Evolutionary conservation across 768 basidiomycete species (phyloP).

Genomic region (Tylopilus cervinicoccineus): DNA sequence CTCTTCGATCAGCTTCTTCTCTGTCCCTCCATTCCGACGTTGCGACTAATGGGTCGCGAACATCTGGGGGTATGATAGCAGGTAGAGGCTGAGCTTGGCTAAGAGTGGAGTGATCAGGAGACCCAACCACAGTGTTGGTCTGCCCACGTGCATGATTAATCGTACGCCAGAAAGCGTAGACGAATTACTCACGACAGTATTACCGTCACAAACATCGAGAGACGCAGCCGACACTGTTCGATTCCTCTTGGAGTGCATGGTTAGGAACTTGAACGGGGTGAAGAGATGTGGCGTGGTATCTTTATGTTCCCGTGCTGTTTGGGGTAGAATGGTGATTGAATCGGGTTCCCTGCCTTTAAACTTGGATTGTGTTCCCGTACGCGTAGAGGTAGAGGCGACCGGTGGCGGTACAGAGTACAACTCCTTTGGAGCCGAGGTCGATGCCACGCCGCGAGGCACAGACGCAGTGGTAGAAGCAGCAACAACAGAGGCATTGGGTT

Average conservation of each 20-base stretch:
- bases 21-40: conserved; percentile 68
- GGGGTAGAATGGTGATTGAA: conserved; percentile 30
- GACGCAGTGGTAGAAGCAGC: conserved; percentile 3
- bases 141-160: conserved; percentile 22
- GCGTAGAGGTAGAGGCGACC: conserved; percentile 3
- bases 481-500: conserved; percentile 5
- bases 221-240: conserved; percentile 72
- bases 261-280: conserved; percentile 60
- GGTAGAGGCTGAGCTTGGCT: conserved; percentile 53
- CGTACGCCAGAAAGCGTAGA: neutral
- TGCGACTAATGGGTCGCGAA: conserved; percentile 61
- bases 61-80: conserved; percentile 43
- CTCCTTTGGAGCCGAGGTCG: conserved; percentile 18
- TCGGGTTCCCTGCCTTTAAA: conserved; percentile 16
- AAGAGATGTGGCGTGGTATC: conserved; percentile 47
- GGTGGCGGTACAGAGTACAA: conserved; percentile 1
- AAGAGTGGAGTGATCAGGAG: conserved; percentile 67
- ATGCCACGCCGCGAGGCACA: conserved; percentile 12
- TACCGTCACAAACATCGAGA: conserved; percentile 72
- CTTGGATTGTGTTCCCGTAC: conserved; percentile 15
- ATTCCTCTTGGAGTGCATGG: conserved; percentile 46
- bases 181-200: conserved; percentile 57
- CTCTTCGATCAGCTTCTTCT: conserved; percentile 50
- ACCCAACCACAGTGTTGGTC: conserved; percentile 71
- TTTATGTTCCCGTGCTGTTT: conserved; percentile 32